Evolutionary conservation across 768 basidiomycete genomes (phyloP).

Genomic region (Naematelia encephala): DNA sequence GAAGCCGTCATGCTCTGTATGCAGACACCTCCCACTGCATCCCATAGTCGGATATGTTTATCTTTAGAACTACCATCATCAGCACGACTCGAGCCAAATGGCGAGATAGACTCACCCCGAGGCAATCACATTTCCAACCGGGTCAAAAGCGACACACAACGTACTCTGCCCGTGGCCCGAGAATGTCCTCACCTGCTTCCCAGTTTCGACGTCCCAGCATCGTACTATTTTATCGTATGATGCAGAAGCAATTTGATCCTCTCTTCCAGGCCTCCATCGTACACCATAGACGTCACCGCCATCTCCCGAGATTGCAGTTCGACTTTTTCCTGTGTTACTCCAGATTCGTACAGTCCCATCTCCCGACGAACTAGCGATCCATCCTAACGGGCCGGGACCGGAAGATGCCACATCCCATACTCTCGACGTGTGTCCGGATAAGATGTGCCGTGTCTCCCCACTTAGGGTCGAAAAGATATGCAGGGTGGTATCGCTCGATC

Average conservation of each 20-base stretch:
- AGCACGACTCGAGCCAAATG: not conserved
- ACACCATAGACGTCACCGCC: conserved; percentile 49
- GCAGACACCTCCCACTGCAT: conserved; percentile 46
- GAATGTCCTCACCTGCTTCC: conserved; percentile 44
- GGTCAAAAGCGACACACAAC: conserved; percentile 39
- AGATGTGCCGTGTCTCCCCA: conserved; percentile 16
- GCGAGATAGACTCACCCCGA: conserved; percentile 31
- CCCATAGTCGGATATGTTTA: conserved; percentile 46
- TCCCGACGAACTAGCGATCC: conserved; percentile 37
- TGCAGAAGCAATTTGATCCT: conserved; percentile 43
- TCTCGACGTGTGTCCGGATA: conserved; percentile 43
- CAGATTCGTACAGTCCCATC: conserved; percentile 47
- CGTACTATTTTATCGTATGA: conserved; percentile 48
- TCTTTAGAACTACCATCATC: conserved; percentile 37
- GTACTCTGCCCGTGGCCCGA: conserved; percentile 47
- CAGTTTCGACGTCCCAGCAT: conserved; percentile 42
- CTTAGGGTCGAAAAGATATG: conserved; percentile 34
- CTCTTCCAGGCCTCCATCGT: conserved; percentile 34
- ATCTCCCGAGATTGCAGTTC: conserved; percentile 27
- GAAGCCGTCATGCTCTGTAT: conserved; percentile 38
- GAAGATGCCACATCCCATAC: conserved; percentile 40
- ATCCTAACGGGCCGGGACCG: not conserved
- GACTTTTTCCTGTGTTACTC: conserved; percentile 22
- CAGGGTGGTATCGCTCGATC: conserved; percentile 47
- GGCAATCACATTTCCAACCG: conserved; percentile 42